Evolutionary conservation across 257 asterid genomes (phyloP).

Genomic region (Capsicum pubescens): DNA sequence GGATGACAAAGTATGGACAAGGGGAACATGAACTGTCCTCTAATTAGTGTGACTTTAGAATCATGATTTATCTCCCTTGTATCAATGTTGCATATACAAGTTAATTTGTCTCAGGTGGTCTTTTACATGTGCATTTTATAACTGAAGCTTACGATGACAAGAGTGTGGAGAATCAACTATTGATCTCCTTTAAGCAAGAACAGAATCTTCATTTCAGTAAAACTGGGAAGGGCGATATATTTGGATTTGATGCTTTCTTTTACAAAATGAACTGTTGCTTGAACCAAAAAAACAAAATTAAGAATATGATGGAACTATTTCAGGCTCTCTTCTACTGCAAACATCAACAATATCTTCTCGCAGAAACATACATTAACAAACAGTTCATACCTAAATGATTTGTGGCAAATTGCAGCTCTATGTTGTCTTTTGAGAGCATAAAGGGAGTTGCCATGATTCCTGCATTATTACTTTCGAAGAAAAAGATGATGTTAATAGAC

Average conservation of each 20-base stretch:
- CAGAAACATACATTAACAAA: not conserved
- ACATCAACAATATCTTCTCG: not conserved
- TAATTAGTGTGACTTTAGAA: not conserved
- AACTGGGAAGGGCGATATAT: not conserved
- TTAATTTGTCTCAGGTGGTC: not conserved
- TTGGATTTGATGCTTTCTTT: not conserved
- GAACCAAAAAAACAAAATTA: not conserved
- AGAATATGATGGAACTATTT: not conserved
- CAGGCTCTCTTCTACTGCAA: constrained; percentile 15
- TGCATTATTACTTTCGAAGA: constrained; percentile 72
- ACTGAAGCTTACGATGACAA: not conserved
- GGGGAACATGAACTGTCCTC: not conserved
- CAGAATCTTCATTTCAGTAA: constrained; percentile 18
- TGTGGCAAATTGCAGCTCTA: constrained; percentile 89
- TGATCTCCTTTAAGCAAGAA: not conserved
- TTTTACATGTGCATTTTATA: not conserved
- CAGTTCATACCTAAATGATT: constrained; percentile 70
- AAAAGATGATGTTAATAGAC: constrained; percentile 24
- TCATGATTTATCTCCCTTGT: not conserved
- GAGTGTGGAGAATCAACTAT: not conserved
- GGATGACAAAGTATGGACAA: constrained; percentile 20
- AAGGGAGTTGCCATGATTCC: constrained; percentile 81
- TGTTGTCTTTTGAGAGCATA: constrained; percentile 72
- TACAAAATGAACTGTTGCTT: not conserved
- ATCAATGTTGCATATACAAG: not conserved